Evolutionary conservation across 495 filamentous ascomycete genomes (phyloP), one percentile per base, ranked within the genome.

Genomic region (Penicillium cataractarum): DNA sequence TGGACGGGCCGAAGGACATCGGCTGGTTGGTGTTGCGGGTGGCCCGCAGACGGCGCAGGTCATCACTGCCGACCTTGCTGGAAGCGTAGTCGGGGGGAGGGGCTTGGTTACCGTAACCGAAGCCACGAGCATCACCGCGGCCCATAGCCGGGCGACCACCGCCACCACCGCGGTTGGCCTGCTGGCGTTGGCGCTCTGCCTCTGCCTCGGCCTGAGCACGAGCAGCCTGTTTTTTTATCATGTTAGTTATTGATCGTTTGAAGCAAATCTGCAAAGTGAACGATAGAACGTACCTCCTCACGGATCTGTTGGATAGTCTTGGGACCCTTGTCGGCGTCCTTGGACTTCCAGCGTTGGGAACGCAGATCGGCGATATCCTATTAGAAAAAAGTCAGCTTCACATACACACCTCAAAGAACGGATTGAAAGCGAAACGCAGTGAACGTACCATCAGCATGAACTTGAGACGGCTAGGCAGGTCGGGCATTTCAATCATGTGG

Each of bases 271-370:
- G 37, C 33, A n/a, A 12, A 29, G 39, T 17, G 26, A 19, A 26
- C 57, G 42, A 55, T 26, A n/a, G 55, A 29, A 56, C 83, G 66
- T 80, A 90, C 90, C 80, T 97, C 92, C 66, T 88, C 88, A 66
- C 90, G 89, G 64, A 99, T 90, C 80, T 97, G 90, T 13, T 90
- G 87, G 52, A 99, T 89, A 10, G 95, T 99, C 84, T 97, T 97
- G 54, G 95, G 95, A 37, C 95, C 95, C 80, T 98, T 98, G 73
- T 86, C 83, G 37, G 76, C 67, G 68, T 95, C 92, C 83, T 97
- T 98, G 52, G 90, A 90, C 32, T 80, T 69, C 95, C 95, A 99
- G 68, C 81, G 76, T 35, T 78, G 80, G 67, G 73, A 82, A 58
- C 95, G 87, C 58, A 98, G 80, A 74, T 99, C 95, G 65, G 93